A percentile compares a stretch with the other conserved stretches of the same genome.
These are phyloP conservation scores for Chaetomium globosum DNA, from an alignment of 2,329 filamentous ascomycete genomes.

Conservation along the genomic window DNA sequence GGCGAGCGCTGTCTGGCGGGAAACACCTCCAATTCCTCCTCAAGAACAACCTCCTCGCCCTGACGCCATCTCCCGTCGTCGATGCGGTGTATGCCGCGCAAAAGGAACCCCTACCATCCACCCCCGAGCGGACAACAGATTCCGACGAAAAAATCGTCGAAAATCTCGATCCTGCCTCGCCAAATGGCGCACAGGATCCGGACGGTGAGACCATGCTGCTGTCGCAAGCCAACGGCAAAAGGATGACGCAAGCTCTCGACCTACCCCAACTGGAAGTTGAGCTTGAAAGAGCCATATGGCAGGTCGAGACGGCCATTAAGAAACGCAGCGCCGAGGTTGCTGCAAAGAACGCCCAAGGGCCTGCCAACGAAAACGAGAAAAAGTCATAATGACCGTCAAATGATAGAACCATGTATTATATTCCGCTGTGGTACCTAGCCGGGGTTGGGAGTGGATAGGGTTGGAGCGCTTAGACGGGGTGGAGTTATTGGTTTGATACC, in stretches of 20 bases:
- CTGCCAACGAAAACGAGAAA: conserved; percentile 26
- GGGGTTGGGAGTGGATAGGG: background rate
- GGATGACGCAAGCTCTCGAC: conserved; percentile 55
- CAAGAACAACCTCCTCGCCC: conserved; percentile 68
- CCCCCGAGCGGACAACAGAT: conserved; percentile 37
- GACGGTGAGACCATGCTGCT: conserved; percentile 50
- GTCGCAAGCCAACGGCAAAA: conserved; percentile 41
- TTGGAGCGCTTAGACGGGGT: background rate
- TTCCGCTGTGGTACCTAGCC: background rate
- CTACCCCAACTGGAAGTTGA: conserved; percentile 72
- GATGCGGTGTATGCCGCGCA: conserved; percentile 68
- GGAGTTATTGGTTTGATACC: background rate
- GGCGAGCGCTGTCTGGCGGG: conserved; percentile 81
- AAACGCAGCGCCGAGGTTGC: conserved; percentile 41
- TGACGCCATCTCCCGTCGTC: conserved; percentile 67
- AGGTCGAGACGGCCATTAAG: conserved; percentile 61
- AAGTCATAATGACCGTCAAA: conserved; percentile 31
- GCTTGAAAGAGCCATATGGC: conserved; percentile 74
- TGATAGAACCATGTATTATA: conserved; percentile 29
- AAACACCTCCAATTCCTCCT: conserved; percentile 82
- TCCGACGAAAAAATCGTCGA: conserved; percentile 31
- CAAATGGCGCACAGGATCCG: conserved; percentile 26
- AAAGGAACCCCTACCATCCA: conserved; percentile 36
- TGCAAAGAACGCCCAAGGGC: conserved; percentile 24
- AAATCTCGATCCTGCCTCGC: conserved; percentile 29